Conservation (phyloP, 352 stramenopile species). For the Phytopythium litorale region DNA sequence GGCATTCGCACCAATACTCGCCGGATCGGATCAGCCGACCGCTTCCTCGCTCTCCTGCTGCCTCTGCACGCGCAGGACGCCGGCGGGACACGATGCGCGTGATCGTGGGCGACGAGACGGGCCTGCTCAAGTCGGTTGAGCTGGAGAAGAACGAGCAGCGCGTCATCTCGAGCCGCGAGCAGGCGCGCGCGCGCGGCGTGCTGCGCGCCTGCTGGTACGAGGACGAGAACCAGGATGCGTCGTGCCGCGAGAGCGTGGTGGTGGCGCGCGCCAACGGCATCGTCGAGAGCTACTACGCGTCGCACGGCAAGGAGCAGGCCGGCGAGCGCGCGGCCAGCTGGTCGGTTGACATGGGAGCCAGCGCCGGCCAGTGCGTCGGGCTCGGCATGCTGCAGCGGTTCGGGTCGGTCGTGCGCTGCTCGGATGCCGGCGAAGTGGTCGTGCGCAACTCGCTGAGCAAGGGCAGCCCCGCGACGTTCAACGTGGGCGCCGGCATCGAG, state of each 20-base stretch:
- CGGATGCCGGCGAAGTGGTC: constrained; percentile 44
- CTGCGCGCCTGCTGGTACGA: constrained; percentile 60
- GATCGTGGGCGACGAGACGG: constrained; percentile 77
- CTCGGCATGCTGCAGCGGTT: constrained; percentile 55
- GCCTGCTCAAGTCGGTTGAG: constrained; percentile 77
- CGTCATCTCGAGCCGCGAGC: constrained; percentile 41
- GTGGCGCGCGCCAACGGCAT: constrained; percentile 52
- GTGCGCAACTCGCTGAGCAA: constrained; percentile 45
- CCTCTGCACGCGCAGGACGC: neutral
- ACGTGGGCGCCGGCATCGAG: constrained; percentile 44
- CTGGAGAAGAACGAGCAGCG: constrained; percentile 69
- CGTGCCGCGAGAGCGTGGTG: constrained; percentile 45
- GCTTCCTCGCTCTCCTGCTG: neutral
- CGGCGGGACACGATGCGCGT: constrained; percentile 44
- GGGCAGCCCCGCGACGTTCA: constrained; percentile 43
- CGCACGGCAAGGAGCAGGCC: constrained; percentile 31
- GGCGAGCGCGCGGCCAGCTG: constrained; percentile 35
- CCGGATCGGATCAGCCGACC: no score
- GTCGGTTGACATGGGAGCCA: constrained; percentile 24
- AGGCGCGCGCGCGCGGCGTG: constrained; percentile 44
- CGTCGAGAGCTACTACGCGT: constrained; percentile 59
- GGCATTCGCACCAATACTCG: neutral
- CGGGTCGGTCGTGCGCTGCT: constrained; percentile 70
- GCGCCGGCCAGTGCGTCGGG: constrained; percentile 34
- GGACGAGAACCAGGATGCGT: constrained; percentile 33